Evolutionary conservation across 352 stramenopile genomes (phyloP), one percentile per base, ranked within the genome.

Genomic region (Globisporangium perplexum): DNA sequence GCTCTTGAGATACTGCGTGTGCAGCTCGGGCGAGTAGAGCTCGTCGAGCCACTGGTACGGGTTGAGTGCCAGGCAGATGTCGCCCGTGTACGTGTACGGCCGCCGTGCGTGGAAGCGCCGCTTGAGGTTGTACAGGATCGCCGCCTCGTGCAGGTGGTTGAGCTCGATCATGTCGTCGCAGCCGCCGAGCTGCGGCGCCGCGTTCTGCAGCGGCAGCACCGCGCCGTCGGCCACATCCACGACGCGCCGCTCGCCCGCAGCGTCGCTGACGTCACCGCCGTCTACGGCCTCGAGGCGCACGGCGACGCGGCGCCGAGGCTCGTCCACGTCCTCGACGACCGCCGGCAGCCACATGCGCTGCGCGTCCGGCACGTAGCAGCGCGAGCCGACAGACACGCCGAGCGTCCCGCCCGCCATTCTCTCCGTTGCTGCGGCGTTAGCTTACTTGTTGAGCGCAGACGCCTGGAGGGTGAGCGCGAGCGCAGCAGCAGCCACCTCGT

Each of bases 11-110:
- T 97, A 97, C 57, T 84, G 67, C 26, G 65, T 53, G 44, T 90
- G 73, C 28, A 86, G 67, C 23, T 88, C 72, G 4, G 74, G 60
- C 7, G 62, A 66, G 62, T 97, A 97, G 38, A 95, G 66, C 42
- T 89, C 74, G 14, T 83, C 69, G 17, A 95, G 67, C 84, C 87
- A 95, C 49, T 91, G 86, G 62, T 98, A 98, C 47, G 95, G 96
- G 71, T 99, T 99, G 38, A 98, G 77, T 0, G 96, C 95, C n/a
- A 99, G 77, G 56, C 97, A 90, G 63, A 98, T 98, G 51, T 98
- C 90, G 15, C 94, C 94, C 2, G 96, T 97, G 59, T 95, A 96
- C 17, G 95, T 98, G 71, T 99, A 99, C 8, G 95, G 95, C 65
- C 85, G 72, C 18, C 75, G 69, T 17, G 66, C 60, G 45, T 77